phyloP scores from a whole-genome alignment of 306 rosid species.

The Luffa acutangula region DNA sequence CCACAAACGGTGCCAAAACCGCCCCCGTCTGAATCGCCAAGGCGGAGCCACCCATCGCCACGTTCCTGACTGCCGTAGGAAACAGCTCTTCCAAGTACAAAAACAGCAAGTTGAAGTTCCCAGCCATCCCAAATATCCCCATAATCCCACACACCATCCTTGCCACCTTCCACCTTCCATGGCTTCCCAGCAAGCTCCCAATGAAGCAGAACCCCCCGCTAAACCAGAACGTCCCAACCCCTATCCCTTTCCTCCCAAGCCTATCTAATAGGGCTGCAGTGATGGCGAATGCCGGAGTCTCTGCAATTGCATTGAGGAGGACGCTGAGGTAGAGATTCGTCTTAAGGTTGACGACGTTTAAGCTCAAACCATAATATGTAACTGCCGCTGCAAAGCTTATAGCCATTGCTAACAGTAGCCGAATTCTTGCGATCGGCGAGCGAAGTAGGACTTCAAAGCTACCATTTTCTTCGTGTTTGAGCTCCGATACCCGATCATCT shows the following conservation, averaged over 20 bases:
- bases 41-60: conserved; percentile 29
- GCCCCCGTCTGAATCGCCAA: conserved; percentile 52
- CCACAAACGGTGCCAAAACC: conserved; percentile 41
- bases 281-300: conserved; percentile 39
- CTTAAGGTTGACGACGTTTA: conserved; percentile 17
- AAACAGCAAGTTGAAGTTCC: conserved; percentile 43
- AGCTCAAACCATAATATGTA: conserved; percentile 38
- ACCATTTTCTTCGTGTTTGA: conserved; percentile 22
- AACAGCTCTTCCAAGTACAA: conserved; percentile 45
- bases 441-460: conserved; percentile 23
- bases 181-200: conserved; percentile 19
- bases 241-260: conserved; percentile 24
- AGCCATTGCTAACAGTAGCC: conserved; percentile 27
- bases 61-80: conserved; percentile 52
- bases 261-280: conserved; percentile 31
- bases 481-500: neutral
- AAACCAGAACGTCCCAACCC: conserved; percentile 40
- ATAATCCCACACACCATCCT: conserved; percentile 41
- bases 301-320: conserved; percentile 37
- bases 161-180: conserved; percentile 30
- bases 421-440: conserved; percentile 21
- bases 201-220: conserved; percentile 33
- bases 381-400: conserved; percentile 31
- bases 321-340: conserved; percentile 38
- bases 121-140: conserved; percentile 58